Conservation (phyloP, 2,329 filamentous ascomycete species). For the Alternaria hordeiaustralica region DNA sequence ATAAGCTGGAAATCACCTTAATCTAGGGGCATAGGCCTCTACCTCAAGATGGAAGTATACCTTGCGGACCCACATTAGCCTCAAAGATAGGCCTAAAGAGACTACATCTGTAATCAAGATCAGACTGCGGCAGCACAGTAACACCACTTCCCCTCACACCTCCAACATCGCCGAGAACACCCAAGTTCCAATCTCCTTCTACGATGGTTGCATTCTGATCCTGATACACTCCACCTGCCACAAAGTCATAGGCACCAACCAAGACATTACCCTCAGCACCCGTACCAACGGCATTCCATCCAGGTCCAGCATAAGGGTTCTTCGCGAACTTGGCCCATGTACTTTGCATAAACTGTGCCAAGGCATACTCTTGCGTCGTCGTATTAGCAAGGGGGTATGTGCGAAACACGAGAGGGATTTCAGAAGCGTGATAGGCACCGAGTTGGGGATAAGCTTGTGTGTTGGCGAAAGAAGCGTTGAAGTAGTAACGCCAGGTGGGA, state of each 20-base stretch:
- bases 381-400: slow-evolving; percentile 23
- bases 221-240: slow-evolving; percentile 8
- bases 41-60: slow-evolving; percentile 12
- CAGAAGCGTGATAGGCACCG: slow-evolving; percentile 31
- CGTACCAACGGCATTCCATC: slow-evolving; percentile 31
- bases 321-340: slow-evolving; percentile 40
- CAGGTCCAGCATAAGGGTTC: slow-evolving; percentile 31
- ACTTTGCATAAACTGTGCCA: slow-evolving; percentile 26
- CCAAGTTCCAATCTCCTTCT: slow-evolving; percentile 22
- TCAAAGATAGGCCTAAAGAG: slow-evolving; percentile 23
- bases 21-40: no score
- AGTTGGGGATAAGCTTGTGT: slow-evolving; percentile 18
- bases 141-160: slow-evolving; percentile 22
- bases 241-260: slow-evolving; percentile 18
- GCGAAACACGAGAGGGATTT: slow-evolving; percentile 33
- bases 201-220: slow-evolving; percentile 6
- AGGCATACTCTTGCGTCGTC: slow-evolving; percentile 27
- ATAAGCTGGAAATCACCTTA: background rate
- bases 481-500: slow-evolving; percentile 37
- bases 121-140: slow-evolving; percentile 21
- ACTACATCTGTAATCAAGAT: slow-evolving; percentile 22
- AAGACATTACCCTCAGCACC: slow-evolving; percentile 19
- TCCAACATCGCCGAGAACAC: slow-evolving; percentile 26
- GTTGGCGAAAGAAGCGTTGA: slow-evolving; percentile 39
- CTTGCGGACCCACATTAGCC: slow-evolving; percentile 18